A percentile compares a stretch with the other conserved stretches of the same genome.
These are phyloP conservation scores for Osmozyma mogii DNA, from an alignment of 805 yeast species.

Conservation along the genomic window DNA sequence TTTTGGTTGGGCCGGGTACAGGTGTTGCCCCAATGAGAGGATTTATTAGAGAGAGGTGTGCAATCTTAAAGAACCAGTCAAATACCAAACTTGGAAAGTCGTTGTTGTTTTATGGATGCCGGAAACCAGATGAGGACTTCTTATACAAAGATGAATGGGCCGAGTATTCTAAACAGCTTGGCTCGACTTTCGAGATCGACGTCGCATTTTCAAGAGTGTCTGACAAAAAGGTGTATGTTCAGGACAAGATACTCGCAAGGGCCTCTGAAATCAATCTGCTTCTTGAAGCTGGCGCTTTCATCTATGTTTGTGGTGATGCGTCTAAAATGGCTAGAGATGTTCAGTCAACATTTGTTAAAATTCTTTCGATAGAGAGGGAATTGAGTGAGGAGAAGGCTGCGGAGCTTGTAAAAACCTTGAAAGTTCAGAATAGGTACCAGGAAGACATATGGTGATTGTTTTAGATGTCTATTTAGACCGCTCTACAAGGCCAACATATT, in stretches of 20 bases:
- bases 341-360: conserved; percentile 55
- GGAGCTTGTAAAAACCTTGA: conserved; percentile 69
- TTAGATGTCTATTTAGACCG: no score
- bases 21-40: conserved; percentile 99
- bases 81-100: conserved; percentile 52
- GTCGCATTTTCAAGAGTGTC: conserved; percentile 84
- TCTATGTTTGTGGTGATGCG: conserved; percentile 98
- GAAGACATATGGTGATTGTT: conserved; percentile 86
- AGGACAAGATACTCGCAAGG: conserved; percentile 59
- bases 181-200: conserved; percentile 56
- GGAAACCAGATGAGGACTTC: conserved; percentile 72
- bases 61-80: conserved; percentile 28
- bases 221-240: conserved; percentile 67
- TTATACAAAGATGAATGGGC: conserved; percentile 89
- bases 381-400: conserved; percentile 61
- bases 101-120: conserved; percentile 79
- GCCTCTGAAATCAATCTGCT: conserved; percentile 47
- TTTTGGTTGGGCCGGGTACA: conserved; percentile 96
- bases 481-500: no score
- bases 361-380: conserved; percentile 57
- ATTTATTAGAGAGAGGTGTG: conserved; percentile 79
- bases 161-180: conserved; percentile 53
- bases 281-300: conserved; percentile 63
- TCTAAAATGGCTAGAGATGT: conserved; percentile 93
- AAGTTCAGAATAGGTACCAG: conserved; percentile 82